Evolutionary conservation across 140 eudicot genomes (phyloP).

Genomic region (Bidens hawaiensis): DNA sequence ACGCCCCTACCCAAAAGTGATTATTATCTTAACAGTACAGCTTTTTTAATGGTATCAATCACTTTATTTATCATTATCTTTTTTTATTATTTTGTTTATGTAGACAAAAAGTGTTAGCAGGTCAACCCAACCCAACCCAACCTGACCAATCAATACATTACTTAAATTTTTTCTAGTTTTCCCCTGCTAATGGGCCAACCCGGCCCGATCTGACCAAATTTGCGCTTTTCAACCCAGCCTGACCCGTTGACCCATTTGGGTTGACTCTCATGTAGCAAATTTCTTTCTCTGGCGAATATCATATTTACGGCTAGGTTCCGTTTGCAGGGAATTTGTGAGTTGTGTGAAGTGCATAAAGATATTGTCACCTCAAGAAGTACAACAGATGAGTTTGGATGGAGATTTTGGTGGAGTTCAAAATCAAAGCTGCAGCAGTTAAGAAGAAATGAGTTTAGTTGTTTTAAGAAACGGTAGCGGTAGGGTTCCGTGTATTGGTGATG

Average conservation of each 20-base stretch:
- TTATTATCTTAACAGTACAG: no score
- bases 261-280: not conserved
- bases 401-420: slow-evolving; percentile 61
- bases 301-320: not conserved
- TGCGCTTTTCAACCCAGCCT: no score
- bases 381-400: slow-evolving; percentile 82
- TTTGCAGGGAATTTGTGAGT: slow-evolving; percentile 67
- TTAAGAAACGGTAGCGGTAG: not conserved
- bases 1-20: no score
- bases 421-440: slow-evolving; percentile 78
- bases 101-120: no score
- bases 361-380: slow-evolving; percentile 80
- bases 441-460: not conserved
- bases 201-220: no score
- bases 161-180: no score
- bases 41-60: no score
- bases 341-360: slow-evolving; percentile 73
- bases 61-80: no score
- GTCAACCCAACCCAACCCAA: no score
- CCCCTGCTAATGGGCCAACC: no score
- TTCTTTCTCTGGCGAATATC: not conserved
- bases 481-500: not conserved
- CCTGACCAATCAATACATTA: not conserved
- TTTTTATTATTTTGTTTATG: no score
- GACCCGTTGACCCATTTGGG: not conserved